Percentiles rank a stretch among this genome's conserved stretches.
Evolutionary conservation across 768 basidiomycete genomes (phyloP).

Genomic region (Termitomyces sp.): DNA sequence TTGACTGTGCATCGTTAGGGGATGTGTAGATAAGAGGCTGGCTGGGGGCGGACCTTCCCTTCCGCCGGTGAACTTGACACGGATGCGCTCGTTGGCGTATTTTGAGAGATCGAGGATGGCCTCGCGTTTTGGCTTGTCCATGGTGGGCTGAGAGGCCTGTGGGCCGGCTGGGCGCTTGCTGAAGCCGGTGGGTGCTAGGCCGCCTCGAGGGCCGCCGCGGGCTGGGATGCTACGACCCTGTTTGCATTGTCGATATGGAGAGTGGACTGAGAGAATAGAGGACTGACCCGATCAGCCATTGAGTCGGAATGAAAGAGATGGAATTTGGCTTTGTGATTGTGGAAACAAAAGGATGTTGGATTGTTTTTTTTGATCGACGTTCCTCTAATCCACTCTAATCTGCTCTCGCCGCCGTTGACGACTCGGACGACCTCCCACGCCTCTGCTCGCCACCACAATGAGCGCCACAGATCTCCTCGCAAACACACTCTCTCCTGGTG

Average conservation of each 20-base stretch:
- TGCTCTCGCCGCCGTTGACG: constrained; percentile 6
- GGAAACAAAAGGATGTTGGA: constrained; percentile 7
- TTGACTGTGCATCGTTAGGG: constrained; percentile 51
- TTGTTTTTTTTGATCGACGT: constrained; percentile 11
- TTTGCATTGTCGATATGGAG: constrained; percentile 32
- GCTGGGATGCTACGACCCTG: constrained; percentile 56
- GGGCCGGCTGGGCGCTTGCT: constrained; percentile 47
- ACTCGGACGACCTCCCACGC: constrained; percentile 9
- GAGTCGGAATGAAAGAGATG: neutral
- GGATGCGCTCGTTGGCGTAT: constrained; percentile 87
- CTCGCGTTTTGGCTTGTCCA: constrained; percentile 85
- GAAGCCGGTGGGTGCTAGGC: constrained; percentile 33
- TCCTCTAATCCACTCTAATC: neutral
- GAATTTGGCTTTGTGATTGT: constrained; percentile 7
- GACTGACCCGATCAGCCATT: constrained; percentile 64
- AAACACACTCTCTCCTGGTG: constrained; percentile 90
- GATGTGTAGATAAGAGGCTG: neutral
- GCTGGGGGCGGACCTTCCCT: constrained; percentile 75
- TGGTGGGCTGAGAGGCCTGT: constrained; percentile 41
- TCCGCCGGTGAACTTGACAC: constrained; percentile 98
- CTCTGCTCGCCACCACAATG: constrained; percentile 50
- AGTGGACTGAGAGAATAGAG: constrained; percentile 13
- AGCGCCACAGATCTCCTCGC: constrained; percentile 88
- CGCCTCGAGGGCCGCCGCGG: constrained; percentile 37
- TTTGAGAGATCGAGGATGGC: constrained; percentile 94